These are phyloP conservation scores for Leucaena leucocephala DNA, from an alignment of 306 rosid species.

Conservation along the genomic window DNA sequence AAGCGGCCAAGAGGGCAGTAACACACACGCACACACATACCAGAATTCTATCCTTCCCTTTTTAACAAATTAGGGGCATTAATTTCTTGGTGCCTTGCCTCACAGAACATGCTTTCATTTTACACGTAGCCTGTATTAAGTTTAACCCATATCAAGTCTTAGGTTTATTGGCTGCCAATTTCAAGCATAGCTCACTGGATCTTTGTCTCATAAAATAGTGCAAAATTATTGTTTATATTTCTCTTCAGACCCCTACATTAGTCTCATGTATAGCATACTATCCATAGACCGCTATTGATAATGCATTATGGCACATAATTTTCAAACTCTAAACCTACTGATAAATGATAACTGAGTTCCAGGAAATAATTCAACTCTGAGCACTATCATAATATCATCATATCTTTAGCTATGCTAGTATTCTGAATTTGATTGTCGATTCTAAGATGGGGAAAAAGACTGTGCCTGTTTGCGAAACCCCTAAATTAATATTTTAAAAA, in stretches of 20 bases:
- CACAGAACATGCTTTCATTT: constrained; percentile 29
- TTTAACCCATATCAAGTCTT: constrained; percentile 20
- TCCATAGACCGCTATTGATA: not conserved
- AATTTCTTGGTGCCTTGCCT: constrained; percentile 30
- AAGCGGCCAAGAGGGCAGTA: constrained; percentile 65
- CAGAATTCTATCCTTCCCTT: constrained; percentile 25
- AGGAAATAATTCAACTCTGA: not conserved
- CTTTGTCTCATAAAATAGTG: constrained; percentile 26
- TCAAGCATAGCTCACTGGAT: constrained; percentile 11
- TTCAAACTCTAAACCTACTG: not conserved
- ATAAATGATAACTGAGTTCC: not conserved
- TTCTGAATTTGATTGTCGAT: constrained; percentile 9
- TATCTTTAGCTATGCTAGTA: constrained; percentile 14
- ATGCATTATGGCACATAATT: not conserved
- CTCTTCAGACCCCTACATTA: not conserved
- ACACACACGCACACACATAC: constrained; percentile 36
- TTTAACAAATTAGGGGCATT: constrained; percentile 22
- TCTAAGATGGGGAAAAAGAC: not conserved
- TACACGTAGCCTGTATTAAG: constrained; percentile 19
- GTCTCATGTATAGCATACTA: constrained; percentile 8
- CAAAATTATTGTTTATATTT: constrained; percentile 34
- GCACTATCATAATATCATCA: not conserved
- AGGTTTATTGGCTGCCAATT: constrained; percentile 23
- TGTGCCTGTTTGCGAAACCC: no score
- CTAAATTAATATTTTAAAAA: no score